Evolutionary conservation across 352 stramenopile genomes (phyloP), one percentile per base, ranked within the genome.

Genomic region (Pythium folliculosum): DNA sequence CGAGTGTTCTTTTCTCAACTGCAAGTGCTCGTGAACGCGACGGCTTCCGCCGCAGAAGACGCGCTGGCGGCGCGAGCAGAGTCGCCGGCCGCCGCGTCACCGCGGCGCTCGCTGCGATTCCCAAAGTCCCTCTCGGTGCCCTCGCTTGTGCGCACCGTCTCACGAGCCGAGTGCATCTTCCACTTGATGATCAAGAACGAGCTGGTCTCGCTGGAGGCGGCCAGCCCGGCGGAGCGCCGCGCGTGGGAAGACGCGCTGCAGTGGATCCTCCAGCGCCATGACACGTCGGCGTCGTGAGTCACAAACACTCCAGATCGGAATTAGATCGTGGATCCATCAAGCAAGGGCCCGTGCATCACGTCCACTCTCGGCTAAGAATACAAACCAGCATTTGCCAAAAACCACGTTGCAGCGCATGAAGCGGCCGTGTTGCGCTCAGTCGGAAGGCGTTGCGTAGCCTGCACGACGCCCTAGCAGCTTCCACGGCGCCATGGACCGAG

Each of bases 401-500:
- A 30, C 25, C 32, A 21, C 35, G 12, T 48, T 7, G 19, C 16
- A 9, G 12, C 4, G 3, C 50, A 35, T 56, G 50, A 4, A 17
- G 45, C 8, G 7, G 9, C 23, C 16, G 49, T 21, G 22, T 55
- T 40, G n/a, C 25, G 25, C 25, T 25, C 22, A 55, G 23, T 35
- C 16, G 8, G 14, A 45, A 37, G 27, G 49, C 49, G 49, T 38
- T 55, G 19, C 25, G 14, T 55, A 32, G 14, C n/a, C 22, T 35
- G 3, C 47, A 32, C 16, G 19, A 8, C 47, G 19, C 2, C 6
- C 10, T 10, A 13, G 8, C 35, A 40, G 1, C 40, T 8, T 47
- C 40, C 16, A 54, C 48, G 4, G 27, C 45, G 66, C 6, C 32
- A 94, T 94, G 84, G 86, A 94, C 48, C 73, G 86, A 35, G 84